phyloP scores from a whole-genome alignment of 345 rosid species.

The Euphorbia tirucalli region DNA sequence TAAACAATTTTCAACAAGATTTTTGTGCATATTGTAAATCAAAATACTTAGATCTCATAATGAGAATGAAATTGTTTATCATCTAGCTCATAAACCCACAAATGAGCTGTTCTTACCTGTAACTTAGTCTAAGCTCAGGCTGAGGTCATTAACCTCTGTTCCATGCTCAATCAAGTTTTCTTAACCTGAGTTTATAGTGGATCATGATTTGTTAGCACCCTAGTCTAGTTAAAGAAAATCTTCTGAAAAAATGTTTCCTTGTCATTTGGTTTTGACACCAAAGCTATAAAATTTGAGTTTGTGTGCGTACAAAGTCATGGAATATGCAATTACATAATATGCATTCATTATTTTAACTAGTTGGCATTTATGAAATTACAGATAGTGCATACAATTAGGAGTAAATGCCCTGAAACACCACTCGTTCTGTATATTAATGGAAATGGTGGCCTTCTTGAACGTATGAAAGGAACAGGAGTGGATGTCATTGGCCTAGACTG shows the following conservation, averaged over 20 bases:
- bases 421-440: slow-evolving; percentile 90
- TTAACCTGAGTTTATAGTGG: not conserved
- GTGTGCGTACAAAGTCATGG: not conserved
- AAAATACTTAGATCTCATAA: not conserved
- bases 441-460: slow-evolving; percentile 89
- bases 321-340: not conserved
- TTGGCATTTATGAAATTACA: slow-evolving; percentile 27
- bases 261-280: not conserved
- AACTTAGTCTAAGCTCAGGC: not conserved
- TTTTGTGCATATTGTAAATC: not conserved
- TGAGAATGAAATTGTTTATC: no score
- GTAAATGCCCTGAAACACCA: slow-evolving; percentile 76
- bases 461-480: slow-evolving; percentile 84
- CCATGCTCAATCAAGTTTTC: not conserved
- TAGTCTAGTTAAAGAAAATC: not conserved
- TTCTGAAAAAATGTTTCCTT: not conserved
- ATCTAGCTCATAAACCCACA: not conserved
- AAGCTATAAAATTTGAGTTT: not conserved
- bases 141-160: not conserved
- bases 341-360: not conserved
- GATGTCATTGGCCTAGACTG: slow-evolving; percentile 96
- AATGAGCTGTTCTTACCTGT: not conserved
- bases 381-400: slow-evolving; percentile 61
- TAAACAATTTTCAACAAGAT: no score
- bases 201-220: not conserved